These are phyloP conservation scores for Diaporthe capsici DNA, from an alignment of 2,329 filamentous ascomycete genomes.

Conservation along the genomic window DNA sequence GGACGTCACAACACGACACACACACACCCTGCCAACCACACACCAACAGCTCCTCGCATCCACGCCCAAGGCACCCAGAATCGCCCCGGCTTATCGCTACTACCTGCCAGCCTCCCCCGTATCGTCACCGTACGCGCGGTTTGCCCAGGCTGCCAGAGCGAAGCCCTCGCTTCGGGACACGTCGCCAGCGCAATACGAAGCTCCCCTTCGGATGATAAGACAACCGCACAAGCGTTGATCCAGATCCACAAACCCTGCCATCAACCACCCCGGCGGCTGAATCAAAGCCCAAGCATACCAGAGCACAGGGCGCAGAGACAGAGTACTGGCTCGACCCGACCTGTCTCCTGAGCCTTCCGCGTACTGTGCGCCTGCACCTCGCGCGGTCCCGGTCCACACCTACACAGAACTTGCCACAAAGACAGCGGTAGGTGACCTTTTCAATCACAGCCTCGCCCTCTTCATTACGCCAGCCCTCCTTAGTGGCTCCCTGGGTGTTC, in stretches of 20 bases:
- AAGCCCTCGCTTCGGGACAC: slow-evolving; percentile 23
- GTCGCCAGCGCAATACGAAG: slow-evolving; percentile 24
- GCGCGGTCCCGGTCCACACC: slow-evolving; percentile 21
- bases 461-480: slow-evolving; percentile 39
- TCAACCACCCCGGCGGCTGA: slow-evolving; percentile 17
- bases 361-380: slow-evolving; percentile 35
- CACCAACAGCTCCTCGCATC: slow-evolving; percentile 22
- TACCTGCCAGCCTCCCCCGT: slow-evolving; percentile 11
- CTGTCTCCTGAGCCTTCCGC: slow-evolving; percentile 12
- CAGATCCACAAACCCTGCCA: slow-evolving; percentile 25
- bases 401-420: slow-evolving; percentile 19
- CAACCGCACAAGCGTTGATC: slow-evolving; percentile 19
- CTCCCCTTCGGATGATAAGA: slow-evolving; percentile 25
- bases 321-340: slow-evolving; percentile 24
- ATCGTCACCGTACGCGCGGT: slow-evolving; percentile 37
- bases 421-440: slow-evolving; percentile 29
- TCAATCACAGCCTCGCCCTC: slow-evolving; percentile 38
- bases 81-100: slow-evolving; percentile 10
- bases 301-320: slow-evolving; percentile 34
- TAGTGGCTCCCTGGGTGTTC: slow-evolving; percentile 43
- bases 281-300: slow-evolving; percentile 27
- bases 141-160: slow-evolving; percentile 33
- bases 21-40: slow-evolving; percentile 20
- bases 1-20: slow-evolving; percentile 24
- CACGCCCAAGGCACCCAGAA: slow-evolving; percentile 27